A percentile compares a stretch with the other conserved stretches of the same genome.
These are phyloP conservation scores for Wickerhamomyces chaumierensis DNA, from an alignment of 805 yeast species.

Conservation along the genomic window DNA sequence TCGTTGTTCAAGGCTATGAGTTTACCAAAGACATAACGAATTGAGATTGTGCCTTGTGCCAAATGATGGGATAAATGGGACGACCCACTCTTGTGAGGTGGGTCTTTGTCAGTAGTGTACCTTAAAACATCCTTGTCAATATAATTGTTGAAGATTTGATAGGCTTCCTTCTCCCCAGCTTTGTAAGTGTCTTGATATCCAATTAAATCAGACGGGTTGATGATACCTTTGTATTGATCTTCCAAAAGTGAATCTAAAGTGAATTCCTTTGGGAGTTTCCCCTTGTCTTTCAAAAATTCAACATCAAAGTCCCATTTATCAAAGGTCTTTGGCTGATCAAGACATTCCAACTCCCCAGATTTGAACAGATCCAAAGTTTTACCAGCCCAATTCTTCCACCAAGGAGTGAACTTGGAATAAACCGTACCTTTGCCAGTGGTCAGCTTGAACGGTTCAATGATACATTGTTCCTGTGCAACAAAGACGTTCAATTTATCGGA, in stretches of 20 bases:
- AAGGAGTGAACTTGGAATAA: slow-evolving; percentile 36
- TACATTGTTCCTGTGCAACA: slow-evolving; percentile 29
- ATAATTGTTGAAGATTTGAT: slow-evolving; percentile 11
- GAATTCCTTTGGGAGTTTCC: neutral
- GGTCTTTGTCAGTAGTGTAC: slow-evolving; percentile 14
- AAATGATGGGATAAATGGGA: slow-evolving; percentile 36
- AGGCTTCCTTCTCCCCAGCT: slow-evolving; percentile 14
- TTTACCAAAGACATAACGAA: slow-evolving; percentile 26
- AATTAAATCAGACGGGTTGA: slow-evolving; percentile 9
- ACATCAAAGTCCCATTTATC: slow-evolving; percentile 5
- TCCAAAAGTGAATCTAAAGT: neutral
- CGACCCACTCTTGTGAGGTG: slow-evolving; percentile 11
- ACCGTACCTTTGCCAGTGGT: slow-evolving; percentile 31
- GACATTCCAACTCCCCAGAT: slow-evolving; percentile 1
- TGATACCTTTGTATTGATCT: neutral
- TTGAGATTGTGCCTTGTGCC: slow-evolving; percentile 34
- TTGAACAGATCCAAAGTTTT: neutral
- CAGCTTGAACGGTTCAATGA: slow-evolving; percentile 29
- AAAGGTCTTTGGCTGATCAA: slow-evolving; percentile 2
- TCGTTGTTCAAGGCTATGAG: slow-evolving; percentile 20
- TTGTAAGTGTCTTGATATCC: slow-evolving; percentile 1
- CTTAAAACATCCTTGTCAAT: slow-evolving; percentile 3
- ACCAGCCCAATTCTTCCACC: slow-evolving; percentile 32
- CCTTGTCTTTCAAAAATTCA: neutral
- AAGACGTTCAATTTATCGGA: slow-evolving; percentile 6